Conservation (phyloP, 2,329 filamentous ascomycete genomes). For the Coleophoma cylindrospora region DNA sequence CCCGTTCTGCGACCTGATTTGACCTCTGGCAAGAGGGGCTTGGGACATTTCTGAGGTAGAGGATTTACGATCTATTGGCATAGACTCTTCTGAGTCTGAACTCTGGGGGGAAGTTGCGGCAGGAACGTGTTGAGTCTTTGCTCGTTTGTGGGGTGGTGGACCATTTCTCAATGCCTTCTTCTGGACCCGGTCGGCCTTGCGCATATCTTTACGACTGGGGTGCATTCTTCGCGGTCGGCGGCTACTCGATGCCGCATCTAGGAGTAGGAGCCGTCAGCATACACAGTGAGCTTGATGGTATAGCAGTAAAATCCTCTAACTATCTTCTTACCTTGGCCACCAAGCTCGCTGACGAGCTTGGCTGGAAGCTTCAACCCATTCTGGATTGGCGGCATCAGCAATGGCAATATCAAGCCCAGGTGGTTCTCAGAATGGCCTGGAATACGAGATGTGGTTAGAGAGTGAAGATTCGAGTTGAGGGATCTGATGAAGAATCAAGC, state of each 20-base stretch:
- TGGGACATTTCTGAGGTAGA: constrained; percentile 16
- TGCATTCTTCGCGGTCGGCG: constrained; percentile 10
- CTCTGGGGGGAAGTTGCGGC: neutral
- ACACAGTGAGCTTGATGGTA: neutral
- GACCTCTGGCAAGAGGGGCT: constrained; percentile 15
- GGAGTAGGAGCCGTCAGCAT: neutral
- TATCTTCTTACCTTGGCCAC: constrained; percentile 23
- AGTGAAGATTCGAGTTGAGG: too few species aligned
- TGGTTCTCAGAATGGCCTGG: too few species aligned
- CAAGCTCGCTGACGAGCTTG: constrained; percentile 39
- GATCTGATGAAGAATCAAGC: too few species aligned
- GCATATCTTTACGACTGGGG: constrained; percentile 23
- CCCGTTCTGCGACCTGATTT: neutral
- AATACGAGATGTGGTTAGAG: too few species aligned
- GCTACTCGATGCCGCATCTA: neutral
- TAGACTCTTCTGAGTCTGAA: neutral
- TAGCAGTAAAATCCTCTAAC: neutral
- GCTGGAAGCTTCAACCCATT: constrained; percentile 37
- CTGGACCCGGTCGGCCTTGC: constrained; percentile 24
- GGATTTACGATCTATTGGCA: neutral
- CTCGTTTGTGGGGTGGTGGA: constrained; percentile 19
- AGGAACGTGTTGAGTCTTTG: constrained; percentile 14
- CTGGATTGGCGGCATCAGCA: constrained; percentile 19
- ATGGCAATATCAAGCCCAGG: too few species aligned
- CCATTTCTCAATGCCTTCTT: constrained; percentile 21